Evolutionary conservation across 1,284 basidiomycete species (phyloP).

Genomic region (Xanthoconium separans): DNA sequence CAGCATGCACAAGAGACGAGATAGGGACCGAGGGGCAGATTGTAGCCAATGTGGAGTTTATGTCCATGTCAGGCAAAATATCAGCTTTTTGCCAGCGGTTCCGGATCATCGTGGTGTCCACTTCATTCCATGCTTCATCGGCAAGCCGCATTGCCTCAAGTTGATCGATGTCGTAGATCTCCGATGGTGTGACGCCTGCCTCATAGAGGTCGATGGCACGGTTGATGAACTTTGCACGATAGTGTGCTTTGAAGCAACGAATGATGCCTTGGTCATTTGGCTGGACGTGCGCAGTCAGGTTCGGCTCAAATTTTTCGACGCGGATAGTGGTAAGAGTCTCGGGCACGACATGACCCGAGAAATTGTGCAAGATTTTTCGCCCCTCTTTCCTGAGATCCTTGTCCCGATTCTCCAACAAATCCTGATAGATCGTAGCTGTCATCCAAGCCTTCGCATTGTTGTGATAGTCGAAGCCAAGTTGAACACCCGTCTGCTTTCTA

Average conservation of each 20-base stretch:
- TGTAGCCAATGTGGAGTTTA: too few species aligned
- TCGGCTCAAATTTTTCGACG: too few species aligned
- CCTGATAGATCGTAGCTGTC: background rate
- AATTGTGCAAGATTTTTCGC: too few species aligned
- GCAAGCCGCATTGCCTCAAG: background rate
- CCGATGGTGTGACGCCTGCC: background rate
- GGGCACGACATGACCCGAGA: too few species aligned
- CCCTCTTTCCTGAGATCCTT: too few species aligned
- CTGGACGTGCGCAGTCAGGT: background rate
- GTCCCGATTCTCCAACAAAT: background rate
- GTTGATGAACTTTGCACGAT: background rate
- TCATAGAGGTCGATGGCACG: background rate
- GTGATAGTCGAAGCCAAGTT: background rate
- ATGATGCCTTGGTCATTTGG: conserved; percentile 4
- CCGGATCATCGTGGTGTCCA: background rate
- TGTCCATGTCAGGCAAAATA: background rate
- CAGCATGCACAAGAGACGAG: too few species aligned
- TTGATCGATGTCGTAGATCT: background rate
- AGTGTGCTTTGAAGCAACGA: background rate
- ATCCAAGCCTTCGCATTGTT: background rate
- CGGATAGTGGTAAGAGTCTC: too few species aligned
- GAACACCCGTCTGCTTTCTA: background rate
- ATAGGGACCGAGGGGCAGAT: too few species aligned
- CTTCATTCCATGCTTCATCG: background rate
- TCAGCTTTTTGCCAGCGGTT: background rate